phyloP scores from a whole-genome alignment of 768 basidiomycete species.

The Daedaleopsis sinensis region DNA sequence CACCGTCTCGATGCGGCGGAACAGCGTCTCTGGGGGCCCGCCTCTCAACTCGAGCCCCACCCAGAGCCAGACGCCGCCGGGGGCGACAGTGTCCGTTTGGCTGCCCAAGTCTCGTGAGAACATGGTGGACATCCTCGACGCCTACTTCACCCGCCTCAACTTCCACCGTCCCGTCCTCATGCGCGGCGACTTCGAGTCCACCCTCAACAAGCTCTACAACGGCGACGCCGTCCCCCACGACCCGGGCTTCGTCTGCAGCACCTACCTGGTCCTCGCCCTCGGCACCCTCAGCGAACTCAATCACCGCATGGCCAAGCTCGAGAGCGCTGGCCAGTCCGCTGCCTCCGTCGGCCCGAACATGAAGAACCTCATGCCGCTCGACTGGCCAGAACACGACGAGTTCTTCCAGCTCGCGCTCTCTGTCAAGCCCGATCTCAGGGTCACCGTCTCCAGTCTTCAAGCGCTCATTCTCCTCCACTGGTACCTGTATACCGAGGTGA shows the following conservation, averaged over 20 bases:
- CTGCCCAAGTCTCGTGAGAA: conserved; percentile 77
- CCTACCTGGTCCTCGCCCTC: conserved; percentile 77
- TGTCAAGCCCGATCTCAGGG: conserved; percentile 81
- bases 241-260: conserved; percentile 77
- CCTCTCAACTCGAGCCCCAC: conserved; percentile 24
- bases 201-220: conserved; percentile 68
- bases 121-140: conserved; percentile 61
- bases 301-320: conserved; percentile 59
- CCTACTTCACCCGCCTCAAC: conserved; percentile 80
- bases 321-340: conserved; percentile 44
- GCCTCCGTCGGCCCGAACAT: conserved; percentile 36
- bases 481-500: conserved; percentile 88
- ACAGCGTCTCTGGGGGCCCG: conserved; percentile 35
- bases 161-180: conserved; percentile 77
- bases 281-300: conserved; percentile 85
- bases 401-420: conserved; percentile 80
- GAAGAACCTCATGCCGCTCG: conserved; percentile 63
- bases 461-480: conserved; percentile 84
- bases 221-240: conserved; percentile 57
- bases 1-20: conserved; percentile 49
- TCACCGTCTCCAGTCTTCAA: conserved; percentile 82
- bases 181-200: conserved; percentile 67
- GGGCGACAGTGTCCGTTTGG: conserved; percentile 55
- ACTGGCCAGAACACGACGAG: conserved; percentile 83
- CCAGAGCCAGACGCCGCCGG: conserved; percentile 14